Evolutionary conservation across 1,284 basidiomycete genomes (phyloP).

Genomic region (Cutaneotrichosporon cavernicola): DNA sequence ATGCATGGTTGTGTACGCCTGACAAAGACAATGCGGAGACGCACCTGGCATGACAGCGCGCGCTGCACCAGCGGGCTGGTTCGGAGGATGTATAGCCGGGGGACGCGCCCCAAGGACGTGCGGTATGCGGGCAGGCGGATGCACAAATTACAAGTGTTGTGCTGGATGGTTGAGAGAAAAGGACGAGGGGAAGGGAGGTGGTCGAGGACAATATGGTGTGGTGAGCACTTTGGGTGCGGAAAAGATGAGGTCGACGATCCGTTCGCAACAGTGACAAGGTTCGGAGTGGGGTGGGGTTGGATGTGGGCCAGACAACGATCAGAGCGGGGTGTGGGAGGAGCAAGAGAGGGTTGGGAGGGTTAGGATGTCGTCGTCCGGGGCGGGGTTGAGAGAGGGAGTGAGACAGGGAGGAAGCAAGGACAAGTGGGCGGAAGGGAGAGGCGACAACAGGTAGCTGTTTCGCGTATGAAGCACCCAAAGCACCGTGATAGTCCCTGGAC

Average conservation of each 20-base stretch:
- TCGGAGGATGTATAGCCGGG: not conserved
- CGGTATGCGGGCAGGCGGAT: not conserved
- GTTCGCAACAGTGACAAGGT: not conserved
- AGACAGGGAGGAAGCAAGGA: not conserved
- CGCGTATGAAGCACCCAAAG: not conserved
- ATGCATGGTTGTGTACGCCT: not conserved
- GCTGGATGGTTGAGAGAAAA: not conserved
- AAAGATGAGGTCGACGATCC: not conserved
- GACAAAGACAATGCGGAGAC: not conserved
- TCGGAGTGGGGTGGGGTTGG: not conserved
- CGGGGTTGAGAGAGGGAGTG: not conserved
- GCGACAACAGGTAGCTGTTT: not conserved
- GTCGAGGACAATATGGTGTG: not conserved
- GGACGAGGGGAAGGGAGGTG: not conserved
- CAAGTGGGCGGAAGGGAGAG: not conserved
- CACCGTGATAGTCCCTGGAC: not conserved
- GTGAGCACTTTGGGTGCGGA: not conserved
- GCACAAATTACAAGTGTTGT: not conserved
- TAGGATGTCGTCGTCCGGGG: not conserved
- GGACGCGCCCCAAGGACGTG: not conserved
- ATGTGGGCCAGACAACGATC: not conserved
- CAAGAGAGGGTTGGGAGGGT: not conserved
- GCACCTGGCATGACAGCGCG: conserved; percentile 13
- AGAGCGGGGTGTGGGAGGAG: not conserved
- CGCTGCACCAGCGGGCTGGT: not conserved